Evolutionary conservation across 2,329 filamentous ascomycete genomes (phyloP).

Genomic region (Diaporthe velutina): DNA sequence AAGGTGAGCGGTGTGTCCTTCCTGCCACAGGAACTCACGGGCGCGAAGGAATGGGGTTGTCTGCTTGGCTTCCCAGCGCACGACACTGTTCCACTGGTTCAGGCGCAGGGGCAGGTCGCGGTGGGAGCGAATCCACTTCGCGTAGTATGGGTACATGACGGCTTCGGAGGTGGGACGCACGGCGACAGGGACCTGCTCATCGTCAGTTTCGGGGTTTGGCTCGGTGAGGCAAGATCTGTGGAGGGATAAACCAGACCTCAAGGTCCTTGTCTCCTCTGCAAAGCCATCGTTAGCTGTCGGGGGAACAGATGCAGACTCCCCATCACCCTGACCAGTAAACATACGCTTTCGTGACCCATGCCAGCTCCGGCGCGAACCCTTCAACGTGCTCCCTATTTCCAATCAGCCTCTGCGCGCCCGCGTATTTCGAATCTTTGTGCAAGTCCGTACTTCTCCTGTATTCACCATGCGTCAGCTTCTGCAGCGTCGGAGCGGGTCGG

Average conservation of each 20-base stretch:
- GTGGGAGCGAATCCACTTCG: conserved; percentile 97
- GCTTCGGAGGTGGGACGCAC: conserved; percentile 78
- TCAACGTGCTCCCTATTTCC: conserved; percentile 81
- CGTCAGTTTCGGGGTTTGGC: background rate
- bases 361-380: conserved; percentile 95
- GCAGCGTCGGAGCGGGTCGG: too few species aligned
- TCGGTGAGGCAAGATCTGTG: background rate
- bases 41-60: conserved; percentile 88
- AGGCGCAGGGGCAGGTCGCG: conserved; percentile 92
- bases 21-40: conserved; percentile 97
- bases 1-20: conserved; percentile 91
- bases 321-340: conserved; percentile 47
- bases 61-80: conserved; percentile 98
- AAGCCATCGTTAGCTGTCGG: conserved; percentile 42
- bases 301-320: conserved; percentile 15
- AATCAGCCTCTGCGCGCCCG: background rate
- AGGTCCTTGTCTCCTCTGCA: conserved; percentile 88
- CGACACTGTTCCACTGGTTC: conserved; percentile 96
- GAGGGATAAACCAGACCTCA: conserved; percentile 59
- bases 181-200: conserved; percentile 68
- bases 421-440: background rate
- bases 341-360: conserved; percentile 88
- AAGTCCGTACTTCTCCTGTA: conserved; percentile 19
- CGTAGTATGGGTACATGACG: conserved; percentile 96
- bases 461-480: background rate